A percentile compares a stretch with the other conserved stretches of the same genome.
Conservation (phyloP, 2,329 filamentous ascomycete genomes). For the Ophiocordyceps australis region DNA sequence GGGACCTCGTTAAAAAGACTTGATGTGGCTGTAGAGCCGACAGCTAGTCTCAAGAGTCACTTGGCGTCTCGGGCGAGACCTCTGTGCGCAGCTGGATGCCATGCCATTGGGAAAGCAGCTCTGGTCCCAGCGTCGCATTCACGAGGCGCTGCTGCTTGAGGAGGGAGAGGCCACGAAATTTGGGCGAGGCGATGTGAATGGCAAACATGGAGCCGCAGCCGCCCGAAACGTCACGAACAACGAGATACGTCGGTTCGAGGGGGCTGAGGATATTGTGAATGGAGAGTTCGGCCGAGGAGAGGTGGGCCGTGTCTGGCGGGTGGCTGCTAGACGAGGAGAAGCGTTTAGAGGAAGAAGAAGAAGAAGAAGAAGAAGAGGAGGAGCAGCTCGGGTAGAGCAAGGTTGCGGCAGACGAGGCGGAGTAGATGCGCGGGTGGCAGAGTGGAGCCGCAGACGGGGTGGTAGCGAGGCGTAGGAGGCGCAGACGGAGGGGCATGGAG, state of each 20-base stretch:
- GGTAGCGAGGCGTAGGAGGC: background rate
- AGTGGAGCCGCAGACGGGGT: background rate
- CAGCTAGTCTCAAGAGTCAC: background rate
- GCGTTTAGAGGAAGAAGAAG: conserved; percentile 1
- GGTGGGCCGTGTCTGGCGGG: conserved; percentile 7
- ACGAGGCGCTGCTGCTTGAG: conserved; percentile 74
- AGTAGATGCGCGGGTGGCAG: background rate
- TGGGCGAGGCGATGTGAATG: conserved; percentile 55
- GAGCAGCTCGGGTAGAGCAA: conserved; percentile 1
- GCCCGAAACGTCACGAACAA: conserved; percentile 66
- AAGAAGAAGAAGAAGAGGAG: background rate
- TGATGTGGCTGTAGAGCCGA: too few species aligned
- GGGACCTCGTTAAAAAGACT: too few species aligned
- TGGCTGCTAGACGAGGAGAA: conserved; percentile 1
- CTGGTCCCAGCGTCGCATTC: conserved; percentile 52
- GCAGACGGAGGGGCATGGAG: background rate
- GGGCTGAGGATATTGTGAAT: conserved; percentile 35
- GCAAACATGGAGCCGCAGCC: conserved; percentile 81
- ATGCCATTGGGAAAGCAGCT: conserved; percentile 68
- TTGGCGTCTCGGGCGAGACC: conserved; percentile 12
- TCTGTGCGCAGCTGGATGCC: conserved; percentile 65
- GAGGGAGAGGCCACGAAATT: conserved; percentile 52
- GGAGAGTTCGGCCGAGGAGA: conserved; percentile 33
- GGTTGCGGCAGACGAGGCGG: too few species aligned
- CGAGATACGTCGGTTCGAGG: conserved; percentile 30